Percentiles rank a stretch among this genome's conserved stretches.
Conservation (phyloP, 495 filamentous ascomycete genomes). For the Durotheca rogersii region DNA sequence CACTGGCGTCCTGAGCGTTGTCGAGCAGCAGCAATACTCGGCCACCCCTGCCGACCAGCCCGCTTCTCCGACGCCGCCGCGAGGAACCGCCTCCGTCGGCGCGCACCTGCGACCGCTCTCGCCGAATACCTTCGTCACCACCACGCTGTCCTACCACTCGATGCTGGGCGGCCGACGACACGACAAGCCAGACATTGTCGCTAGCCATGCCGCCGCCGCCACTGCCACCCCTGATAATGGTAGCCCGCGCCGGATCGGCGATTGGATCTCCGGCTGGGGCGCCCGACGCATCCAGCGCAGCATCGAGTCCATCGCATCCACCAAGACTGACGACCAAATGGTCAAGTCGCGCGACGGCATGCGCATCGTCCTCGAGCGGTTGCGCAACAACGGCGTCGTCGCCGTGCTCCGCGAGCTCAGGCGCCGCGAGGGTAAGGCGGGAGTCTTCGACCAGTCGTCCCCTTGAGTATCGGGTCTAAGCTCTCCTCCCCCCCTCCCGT, state of each 20-base stretch:
- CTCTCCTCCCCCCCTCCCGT: too few relatives aligned
- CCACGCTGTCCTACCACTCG: slow-evolving; percentile 81
- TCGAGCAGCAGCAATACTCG: slow-evolving; percentile 80
- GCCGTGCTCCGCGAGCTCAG: slow-evolving; percentile 84
- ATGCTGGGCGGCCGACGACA: slow-evolving; percentile 73
- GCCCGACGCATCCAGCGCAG: slow-evolving; percentile 79
- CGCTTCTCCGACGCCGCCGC: slow-evolving; percentile 2
- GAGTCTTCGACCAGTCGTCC: slow-evolving; percentile 26
- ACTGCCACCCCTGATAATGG: slow-evolving; percentile 21
- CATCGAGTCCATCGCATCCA: slow-evolving; percentile 86
- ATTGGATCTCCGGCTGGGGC: slow-evolving; percentile 60
- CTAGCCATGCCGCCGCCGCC: too few relatives aligned
- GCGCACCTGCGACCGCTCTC: slow-evolving; percentile 22
- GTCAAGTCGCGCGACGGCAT: slow-evolving; percentile 91
- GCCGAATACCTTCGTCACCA: slow-evolving; percentile 73
- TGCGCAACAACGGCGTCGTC: slow-evolving; percentile 75
- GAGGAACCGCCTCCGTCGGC: not conserved
- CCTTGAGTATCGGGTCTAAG: too few relatives aligned
- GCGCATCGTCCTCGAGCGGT: slow-evolving; percentile 85
- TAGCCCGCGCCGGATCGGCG: slow-evolving; percentile 31
- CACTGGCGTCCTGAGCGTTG: slow-evolving; percentile 87
- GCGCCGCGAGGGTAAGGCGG: slow-evolving; percentile 60
- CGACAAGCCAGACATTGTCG: slow-evolving; percentile 45
- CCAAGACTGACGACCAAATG: slow-evolving; percentile 77
- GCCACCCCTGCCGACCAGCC: slow-evolving; percentile 43